Evolutionary conservation across 768 basidiomycete genomes (phyloP).

Genomic region (Pleurotus pulmonarius): DNA sequence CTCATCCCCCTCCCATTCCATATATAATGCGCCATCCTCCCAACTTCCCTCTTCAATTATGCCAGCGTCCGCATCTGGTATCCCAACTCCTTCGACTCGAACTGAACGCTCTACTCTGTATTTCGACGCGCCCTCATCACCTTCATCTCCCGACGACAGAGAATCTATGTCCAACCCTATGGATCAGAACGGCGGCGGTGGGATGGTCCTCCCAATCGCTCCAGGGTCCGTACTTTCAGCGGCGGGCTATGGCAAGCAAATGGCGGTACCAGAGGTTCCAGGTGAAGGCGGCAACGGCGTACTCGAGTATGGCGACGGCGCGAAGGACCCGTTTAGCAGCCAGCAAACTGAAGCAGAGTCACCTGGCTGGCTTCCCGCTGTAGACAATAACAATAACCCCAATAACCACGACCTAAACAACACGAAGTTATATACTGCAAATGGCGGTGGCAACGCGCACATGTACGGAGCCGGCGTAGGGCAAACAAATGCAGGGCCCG

Average conservation of each 20-base stretch:
- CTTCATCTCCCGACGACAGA: not conserved
- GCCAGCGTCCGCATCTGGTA: no score
- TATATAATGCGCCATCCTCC: no score
- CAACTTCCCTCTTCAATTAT: no score
- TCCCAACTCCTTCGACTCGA: no score
- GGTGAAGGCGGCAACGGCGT: no score
- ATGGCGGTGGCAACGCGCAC: not conserved
- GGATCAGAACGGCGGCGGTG: not conserved
- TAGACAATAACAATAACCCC: not conserved
- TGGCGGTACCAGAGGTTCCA: no score
- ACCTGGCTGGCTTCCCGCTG: not conserved
- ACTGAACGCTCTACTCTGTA: slow-evolving; percentile 5
- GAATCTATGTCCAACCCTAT: not conserved
- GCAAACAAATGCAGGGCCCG: not conserved
- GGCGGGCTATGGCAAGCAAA: not conserved
- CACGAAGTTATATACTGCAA: not conserved
- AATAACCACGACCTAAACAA: no score
- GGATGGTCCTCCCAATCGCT: not conserved
- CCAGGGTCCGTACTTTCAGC: not conserved
- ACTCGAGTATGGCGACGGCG: not conserved
- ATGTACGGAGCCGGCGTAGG: not conserved
- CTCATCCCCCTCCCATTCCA: no score
- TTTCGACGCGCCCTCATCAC: not conserved
- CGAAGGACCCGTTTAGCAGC: not conserved
- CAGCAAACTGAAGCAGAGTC: not conserved